Base-by-base conservation (phyloP, 2,329 filamentous ascomycete genomes). In the Botrytis hyacinthi region DNA sequence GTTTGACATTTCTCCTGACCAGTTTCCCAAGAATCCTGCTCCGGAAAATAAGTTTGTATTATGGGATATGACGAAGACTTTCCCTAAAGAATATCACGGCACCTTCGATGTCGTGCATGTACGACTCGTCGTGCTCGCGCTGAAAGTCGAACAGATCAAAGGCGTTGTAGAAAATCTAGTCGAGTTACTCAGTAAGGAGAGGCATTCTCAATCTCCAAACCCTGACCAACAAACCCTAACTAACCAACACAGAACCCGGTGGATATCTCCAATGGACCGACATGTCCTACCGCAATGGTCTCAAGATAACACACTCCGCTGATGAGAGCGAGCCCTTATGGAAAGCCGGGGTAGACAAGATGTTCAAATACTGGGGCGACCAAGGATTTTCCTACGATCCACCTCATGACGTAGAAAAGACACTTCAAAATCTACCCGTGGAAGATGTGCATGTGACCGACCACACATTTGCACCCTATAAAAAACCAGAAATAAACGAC, bases 181-280 rank as follows among this genome's bases (percentile, higher is more conserved):
- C 29, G 44, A 51, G 12, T 51, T 67, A 35, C 44, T 67, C 22
- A 51, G 63, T 37, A 67, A 67, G 44, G 20, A 35, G 18, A 37
- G 1, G 12, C 20, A 18, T 66, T 26, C 29, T 20, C 63, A 22
- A n/a, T 16, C 29, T 51, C 12, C 63, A 66, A 3, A 10, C 7
- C 16, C 44, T 18, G 20, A 44, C 20, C 20, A 12, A 35, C 2
- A 18, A 66, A 14, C 3, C 9, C 1, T 37, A 8, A 37, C 32
- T 51, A 67, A 67, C 12, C 22, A 37, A 2, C 22, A 51, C 63
- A 67, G 44, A n/a, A 26, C 63, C 63, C 9, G 44, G 44, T 10
- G 63, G 44, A 8, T 51, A 67, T 51, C 44, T 67, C 10, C 63
- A 67, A 37, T 67, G 63, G 63, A 67, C 32, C 12, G 63, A 67